Conservation (phyloP, 1,139 yeast species). For the Suhomyces taliae region DNA sequence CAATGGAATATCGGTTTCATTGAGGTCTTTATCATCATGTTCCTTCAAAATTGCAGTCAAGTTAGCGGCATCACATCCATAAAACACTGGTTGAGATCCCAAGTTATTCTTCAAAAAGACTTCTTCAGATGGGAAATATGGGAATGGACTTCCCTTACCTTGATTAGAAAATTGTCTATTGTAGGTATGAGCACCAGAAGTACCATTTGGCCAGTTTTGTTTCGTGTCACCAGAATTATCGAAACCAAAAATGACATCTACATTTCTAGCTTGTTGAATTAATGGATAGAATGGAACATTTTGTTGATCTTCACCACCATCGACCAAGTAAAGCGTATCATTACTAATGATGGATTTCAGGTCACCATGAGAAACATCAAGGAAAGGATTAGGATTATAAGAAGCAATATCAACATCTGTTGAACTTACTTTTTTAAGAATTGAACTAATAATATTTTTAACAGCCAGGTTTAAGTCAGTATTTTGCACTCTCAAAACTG, state of each 20-base stretch:
- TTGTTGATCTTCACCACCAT: conserved; percentile 86
- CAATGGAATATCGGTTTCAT: conserved; percentile 40
- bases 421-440: conserved; percentile 27
- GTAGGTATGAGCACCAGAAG: conserved; percentile 60
- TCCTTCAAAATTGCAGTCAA: conserved; percentile 29
- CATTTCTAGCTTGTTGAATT: conserved; percentile 64
- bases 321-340: conserved; percentile 65
- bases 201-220: conserved; percentile 73
- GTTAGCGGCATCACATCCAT: conserved; percentile 39
- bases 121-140: conserved; percentile 37
- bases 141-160: conserved; percentile 43
- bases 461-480: conserved; percentile 23
- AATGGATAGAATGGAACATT: conserved; percentile 79
- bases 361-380: conserved; percentile 15
- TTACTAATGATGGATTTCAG: conserved; percentile 25
- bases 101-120: conserved; percentile 31
- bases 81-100: conserved; percentile 37
- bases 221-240: conserved; percentile 85
- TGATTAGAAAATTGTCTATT: conserved; percentile 47
- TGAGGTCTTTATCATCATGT: conserved; percentile 28
- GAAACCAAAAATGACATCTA: conserved; percentile 78
- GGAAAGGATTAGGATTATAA: conserved; percentile 45
- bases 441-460: conserved; percentile 25
- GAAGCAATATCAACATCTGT: conserved; percentile 40
- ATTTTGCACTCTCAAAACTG: conserved; percentile 23